A percentile compares a stretch with the other conserved stretches of the same genome.
phyloP scores from a whole-genome alignment of 108 stramenopile species.

The Halocafeteria seosinensis region DNA sequence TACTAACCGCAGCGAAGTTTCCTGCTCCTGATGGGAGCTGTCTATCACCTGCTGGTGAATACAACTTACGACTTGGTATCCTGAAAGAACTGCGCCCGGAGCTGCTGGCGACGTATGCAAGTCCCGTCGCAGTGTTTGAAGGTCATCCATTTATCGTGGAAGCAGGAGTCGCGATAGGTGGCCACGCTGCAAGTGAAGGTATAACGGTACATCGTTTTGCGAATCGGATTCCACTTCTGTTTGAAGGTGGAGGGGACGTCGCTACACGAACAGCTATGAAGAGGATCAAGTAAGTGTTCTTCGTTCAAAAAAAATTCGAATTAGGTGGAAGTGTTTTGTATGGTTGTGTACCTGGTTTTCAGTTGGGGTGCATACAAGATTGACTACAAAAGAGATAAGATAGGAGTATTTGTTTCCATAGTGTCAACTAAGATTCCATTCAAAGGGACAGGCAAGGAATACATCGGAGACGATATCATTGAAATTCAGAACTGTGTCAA shows the following conservation, averaged over 20 bases:
- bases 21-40: slow-evolving; percentile 71
- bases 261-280: slow-evolving; percentile 61
- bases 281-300: too few species aligned
- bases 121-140: slow-evolving; percentile 55
- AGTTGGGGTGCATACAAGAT: slow-evolving; percentile 81
- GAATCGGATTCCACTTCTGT: slow-evolving; percentile 85
- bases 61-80: slow-evolving; percentile 86
- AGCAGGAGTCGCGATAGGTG: slow-evolving; percentile 81
- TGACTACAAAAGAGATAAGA: slow-evolving; percentile 70
- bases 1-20: slow-evolving; percentile 26
- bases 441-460: slow-evolving; percentile 92
- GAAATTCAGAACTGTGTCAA: slow-evolving; percentile 23
- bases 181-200: slow-evolving; percentile 65
- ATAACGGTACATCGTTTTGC: slow-evolving; percentile 82
- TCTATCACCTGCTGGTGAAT: slow-evolving; percentile 76
- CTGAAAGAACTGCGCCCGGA: slow-evolving; percentile 72
- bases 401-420: slow-evolving; percentile 81
- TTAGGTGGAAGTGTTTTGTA: too few species aligned
- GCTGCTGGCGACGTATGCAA: slow-evolving; percentile 54
- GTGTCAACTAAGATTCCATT: slow-evolving; percentile 89
- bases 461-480: slow-evolving; percentile 33
- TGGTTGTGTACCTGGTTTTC: too few species aligned
- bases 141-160: slow-evolving; percentile 92
- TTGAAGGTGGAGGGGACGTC: slow-evolving; percentile 84
- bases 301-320: slow-evolving; percentile 5